Conservation (phyloP, 805 yeast genomes). For the Isabelozyma gotoi region DNA sequence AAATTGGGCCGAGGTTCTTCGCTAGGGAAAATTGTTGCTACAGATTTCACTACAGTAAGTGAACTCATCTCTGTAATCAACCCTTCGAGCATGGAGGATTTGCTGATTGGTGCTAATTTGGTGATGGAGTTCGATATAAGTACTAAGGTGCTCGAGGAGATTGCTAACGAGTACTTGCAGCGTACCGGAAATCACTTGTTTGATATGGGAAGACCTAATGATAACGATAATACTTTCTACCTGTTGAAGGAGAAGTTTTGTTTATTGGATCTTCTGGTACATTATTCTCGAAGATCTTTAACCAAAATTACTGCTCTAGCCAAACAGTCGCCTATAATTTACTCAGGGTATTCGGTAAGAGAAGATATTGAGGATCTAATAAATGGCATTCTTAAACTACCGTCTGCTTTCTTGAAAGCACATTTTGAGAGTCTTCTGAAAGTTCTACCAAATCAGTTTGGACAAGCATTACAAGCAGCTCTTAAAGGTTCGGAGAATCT, state of each 20-base stretch:
- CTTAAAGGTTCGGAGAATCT: neutral
- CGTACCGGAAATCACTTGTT: neutral
- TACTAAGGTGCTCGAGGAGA: neutral
- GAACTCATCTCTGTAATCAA: neutral
- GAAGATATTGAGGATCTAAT: neutral
- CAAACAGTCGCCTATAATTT: neutral
- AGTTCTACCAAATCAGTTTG: neutral
- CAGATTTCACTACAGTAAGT: neutral
- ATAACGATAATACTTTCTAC: neutral
- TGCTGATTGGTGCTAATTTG: neutral
- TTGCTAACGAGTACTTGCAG: neutral
- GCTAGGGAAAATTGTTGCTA: neutral
- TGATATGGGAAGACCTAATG: neutral
- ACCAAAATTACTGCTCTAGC: neutral
- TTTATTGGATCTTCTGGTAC: neutral
- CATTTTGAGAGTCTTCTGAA: neutral
- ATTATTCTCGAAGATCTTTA: neutral
- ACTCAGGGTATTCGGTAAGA: neutral
- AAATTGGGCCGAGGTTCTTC: neutral
- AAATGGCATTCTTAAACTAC: neutral
- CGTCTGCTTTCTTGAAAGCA: slow-evolving; percentile 2
- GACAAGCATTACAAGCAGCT: neutral
- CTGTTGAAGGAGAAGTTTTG: neutral
- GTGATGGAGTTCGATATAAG: neutral
- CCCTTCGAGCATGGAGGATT: neutral